These are phyloP conservation scores for Hemileccinum impolitum DNA, from an alignment of 768 basidiomycete species.

Conservation along the genomic window DNA sequence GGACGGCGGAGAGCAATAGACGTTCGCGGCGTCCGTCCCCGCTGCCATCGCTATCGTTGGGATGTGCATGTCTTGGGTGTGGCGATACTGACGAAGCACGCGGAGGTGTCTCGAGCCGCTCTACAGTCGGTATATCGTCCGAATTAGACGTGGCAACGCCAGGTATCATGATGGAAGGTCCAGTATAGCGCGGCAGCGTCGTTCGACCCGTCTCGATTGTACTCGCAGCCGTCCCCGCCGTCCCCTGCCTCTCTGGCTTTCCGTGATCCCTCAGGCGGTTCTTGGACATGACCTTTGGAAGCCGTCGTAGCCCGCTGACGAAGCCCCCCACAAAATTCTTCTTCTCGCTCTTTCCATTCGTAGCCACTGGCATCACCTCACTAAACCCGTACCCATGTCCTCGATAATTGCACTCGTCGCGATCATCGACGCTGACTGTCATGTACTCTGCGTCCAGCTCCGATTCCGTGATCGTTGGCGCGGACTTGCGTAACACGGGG, in stretches of 20 bases:
- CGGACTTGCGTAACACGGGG: constrained; percentile 27
- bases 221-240: background rate
- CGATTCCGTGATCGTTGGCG: constrained; percentile 29
- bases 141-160: constrained; percentile 23
- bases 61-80: constrained; percentile 11
- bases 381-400: constrained; percentile 23
- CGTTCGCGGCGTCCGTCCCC: constrained; percentile 25
- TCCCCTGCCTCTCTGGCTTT: constrained; percentile 23
- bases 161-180: constrained; percentile 9
- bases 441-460: constrained; percentile 34
- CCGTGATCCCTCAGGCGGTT: constrained; percentile 24
- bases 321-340: constrained; percentile 31
- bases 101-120: constrained; percentile 24
- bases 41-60: constrained; percentile 19
- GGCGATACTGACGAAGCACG: constrained; percentile 27
- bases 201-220: constrained; percentile 12
- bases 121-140: constrained; percentile 29
- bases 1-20: constrained; percentile 23
- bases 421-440: constrained; percentile 29
- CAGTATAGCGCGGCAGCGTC: constrained; percentile 20
- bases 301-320: constrained; percentile 28
- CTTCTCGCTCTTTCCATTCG: constrained; percentile 30
- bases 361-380: constrained; percentile 18
- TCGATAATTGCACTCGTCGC: constrained; percentile 16
- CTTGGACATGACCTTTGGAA: constrained; percentile 35